Evolutionary conservation across 2,329 filamentous ascomycete genomes (phyloP).

Genomic region (Dactylellina drechsleri): DNA sequence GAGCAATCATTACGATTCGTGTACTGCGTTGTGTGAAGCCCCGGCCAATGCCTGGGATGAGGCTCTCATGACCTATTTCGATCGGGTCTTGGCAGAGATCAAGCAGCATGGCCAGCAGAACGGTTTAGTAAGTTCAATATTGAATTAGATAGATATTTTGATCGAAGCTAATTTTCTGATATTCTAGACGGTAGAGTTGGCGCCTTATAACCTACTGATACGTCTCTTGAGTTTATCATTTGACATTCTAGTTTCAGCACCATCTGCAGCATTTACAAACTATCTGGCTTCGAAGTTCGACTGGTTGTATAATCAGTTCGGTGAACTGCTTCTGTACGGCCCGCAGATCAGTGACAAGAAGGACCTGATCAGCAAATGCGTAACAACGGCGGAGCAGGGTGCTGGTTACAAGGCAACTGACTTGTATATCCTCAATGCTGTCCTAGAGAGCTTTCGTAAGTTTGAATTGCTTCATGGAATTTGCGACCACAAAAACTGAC

Average conservation of each 20-base stretch:
- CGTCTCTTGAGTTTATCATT: conserved; percentile 31
- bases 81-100: conserved; percentile 47
- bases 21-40: conserved; percentile 36
- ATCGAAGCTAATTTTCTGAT: conserved; percentile 33
- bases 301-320: conserved; percentile 39
- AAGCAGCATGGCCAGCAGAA: conserved; percentile 41
- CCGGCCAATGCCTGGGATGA: conserved; percentile 44
- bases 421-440: conserved; percentile 49
- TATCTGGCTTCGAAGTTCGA: conserved; percentile 47
- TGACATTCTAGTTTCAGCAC: conserved; percentile 37
- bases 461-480: neutral
- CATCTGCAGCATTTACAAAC: conserved; percentile 42
- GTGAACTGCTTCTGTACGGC: conserved; percentile 42
- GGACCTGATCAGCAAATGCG: conserved; percentile 39
- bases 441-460: conserved; percentile 51
- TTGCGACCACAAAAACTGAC: neutral
- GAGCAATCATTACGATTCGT: conserved; percentile 45
- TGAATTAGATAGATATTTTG: conserved; percentile 18
- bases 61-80: conserved; percentile 44
- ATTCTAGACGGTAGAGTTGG: conserved; percentile 34
- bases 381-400: conserved; percentile 29
- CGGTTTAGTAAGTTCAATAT: conserved; percentile 21
- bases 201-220: conserved; percentile 49
- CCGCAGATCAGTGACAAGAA: conserved; percentile 50
- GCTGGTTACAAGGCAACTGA: conserved; percentile 41